Evolutionary conservation across 2,329 filamentous ascomycete genomes (phyloP).

Genomic region (Tolypocladium pustulatum): DNA sequence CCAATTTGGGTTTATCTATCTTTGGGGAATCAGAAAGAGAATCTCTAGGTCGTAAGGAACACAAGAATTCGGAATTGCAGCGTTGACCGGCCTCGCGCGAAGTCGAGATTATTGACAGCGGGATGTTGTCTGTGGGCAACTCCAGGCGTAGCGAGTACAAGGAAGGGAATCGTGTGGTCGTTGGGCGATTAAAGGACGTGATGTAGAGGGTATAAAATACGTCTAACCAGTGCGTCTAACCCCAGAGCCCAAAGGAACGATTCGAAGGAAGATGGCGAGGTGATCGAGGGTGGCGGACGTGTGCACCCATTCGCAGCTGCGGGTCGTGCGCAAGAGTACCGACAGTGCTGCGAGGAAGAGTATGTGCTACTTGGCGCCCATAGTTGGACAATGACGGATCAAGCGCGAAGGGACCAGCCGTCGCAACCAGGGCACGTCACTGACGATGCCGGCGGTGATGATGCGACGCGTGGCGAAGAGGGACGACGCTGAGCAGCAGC

Average conservation of each 20-base stretch:
- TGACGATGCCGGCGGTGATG: not conserved
- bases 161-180: constrained; percentile 8
- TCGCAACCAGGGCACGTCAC: constrained; percentile 1
- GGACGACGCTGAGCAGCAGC: constrained; percentile 1
- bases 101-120: not conserved
- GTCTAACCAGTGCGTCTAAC: constrained; percentile 31
- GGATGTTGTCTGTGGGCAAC: constrained; percentile 6
- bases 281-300: constrained; percentile 9
- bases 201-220: constrained; percentile 12
- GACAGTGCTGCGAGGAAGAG: constrained; percentile 5
- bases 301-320: constrained; percentile 16
- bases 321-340: constrained; percentile 1
- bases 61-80: not conserved
- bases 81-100: not conserved
- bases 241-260: constrained; percentile 20
- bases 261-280: constrained; percentile 7
- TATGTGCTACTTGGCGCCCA: constrained; percentile 9
- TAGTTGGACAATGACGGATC: constrained; percentile 5
- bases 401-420: constrained; percentile 1
- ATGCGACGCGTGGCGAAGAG: constrained; percentile 1
- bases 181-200: constrained; percentile 9
- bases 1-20: constrained; percentile 17
- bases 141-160: constrained; percentile 8
- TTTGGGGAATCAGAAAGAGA: constrained; percentile 9
- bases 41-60: constrained; percentile 16